Base-by-base conservation (phyloP, 176 grass and related monocot genomes). In the Bothriochloa decipiens region DNA sequence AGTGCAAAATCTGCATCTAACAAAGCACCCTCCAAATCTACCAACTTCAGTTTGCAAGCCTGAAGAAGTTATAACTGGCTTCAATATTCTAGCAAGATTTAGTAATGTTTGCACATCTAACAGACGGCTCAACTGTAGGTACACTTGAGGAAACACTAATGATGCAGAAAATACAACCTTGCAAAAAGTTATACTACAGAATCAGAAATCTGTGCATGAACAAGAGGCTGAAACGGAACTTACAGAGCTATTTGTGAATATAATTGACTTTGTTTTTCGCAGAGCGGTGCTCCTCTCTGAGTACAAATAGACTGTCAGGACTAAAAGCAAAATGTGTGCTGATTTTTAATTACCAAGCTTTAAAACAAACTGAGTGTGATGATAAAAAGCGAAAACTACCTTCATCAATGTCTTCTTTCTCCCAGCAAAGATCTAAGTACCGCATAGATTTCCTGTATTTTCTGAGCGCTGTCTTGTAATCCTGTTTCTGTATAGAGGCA, bases 171-270 rank as follows among this genome's bases (percentile, higher is more conserved):
- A 82, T 67, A 63, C 7, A 86, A 73, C 27, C 61, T 61, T 65
- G 74, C 22, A 13, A 17, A 79, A 81, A 86, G 36, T 67, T 65
- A 71, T 78, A 78, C 60, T 45, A 14, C 26, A 77, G 45, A 78
- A 75, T 23, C 14, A 83, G 23, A 73, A 40, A 84, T 83, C 36
- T 77, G 20, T 87, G 28, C 53, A 84, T 5, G 23, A 71, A 68
- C 41, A 86, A 37, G 37, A 68, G 26, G 46, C 23, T 42, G 7
- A 23, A 78, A 68, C 62, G 16, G 42, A 80, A 88, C 92, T 98
- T 98, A 98, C 93, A 83, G 91, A 95, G 81, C 93, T 95, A 92
- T 98, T 98, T 84, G 93, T 94, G 73, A 98, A 88, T 90, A 98
- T 93, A 71, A 98, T 90, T 69, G 96, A 98, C 86, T 98, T 98